These are phyloP conservation scores for Leishmania mexicana DNA, from an alignment of 208 protist species.

Conservation along the genomic window DNA sequence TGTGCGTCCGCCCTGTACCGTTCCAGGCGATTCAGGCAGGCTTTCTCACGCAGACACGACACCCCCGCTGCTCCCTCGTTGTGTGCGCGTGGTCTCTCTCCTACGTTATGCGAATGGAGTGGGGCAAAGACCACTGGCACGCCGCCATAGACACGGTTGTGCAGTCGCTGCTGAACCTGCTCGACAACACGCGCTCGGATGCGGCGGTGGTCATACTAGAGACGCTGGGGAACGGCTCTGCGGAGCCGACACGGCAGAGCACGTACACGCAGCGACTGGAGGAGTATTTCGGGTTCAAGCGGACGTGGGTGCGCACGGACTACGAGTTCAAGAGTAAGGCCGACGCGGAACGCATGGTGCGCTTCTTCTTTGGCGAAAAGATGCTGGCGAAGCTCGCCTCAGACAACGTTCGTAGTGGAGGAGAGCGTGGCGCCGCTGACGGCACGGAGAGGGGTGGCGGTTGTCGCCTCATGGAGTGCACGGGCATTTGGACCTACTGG, in stretches of 20 bases:
- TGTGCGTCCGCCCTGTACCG: constrained; percentile 55
- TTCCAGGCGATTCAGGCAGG: constrained; percentile 52
- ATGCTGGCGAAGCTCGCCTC: constrained; percentile 27
- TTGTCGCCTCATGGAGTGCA: constrained; percentile 73
- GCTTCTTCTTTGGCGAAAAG: constrained; percentile 81
- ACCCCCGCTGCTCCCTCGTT: constrained; percentile 51
- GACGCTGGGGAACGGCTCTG: constrained; percentile 69
- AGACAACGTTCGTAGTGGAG: background rate
- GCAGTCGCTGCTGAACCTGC: constrained; percentile 30
- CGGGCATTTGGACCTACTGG: constrained; percentile 82
- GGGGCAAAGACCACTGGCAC: constrained; percentile 73
- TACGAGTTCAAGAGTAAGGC: constrained; percentile 62
- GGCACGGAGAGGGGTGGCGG: background rate
- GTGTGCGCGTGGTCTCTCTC: constrained; percentile 88
- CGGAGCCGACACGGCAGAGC: constrained; percentile 66
- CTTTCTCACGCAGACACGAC: constrained; percentile 39
- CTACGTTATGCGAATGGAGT: constrained; percentile 81
- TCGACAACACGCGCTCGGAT: constrained; percentile 40
- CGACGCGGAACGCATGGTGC: constrained; percentile 62
- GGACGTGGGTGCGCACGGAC: constrained; percentile 79
- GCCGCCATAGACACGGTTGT: constrained; percentile 55
- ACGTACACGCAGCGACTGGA: constrained; percentile 68
- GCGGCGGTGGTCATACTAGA: constrained; percentile 78
- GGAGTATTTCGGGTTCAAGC: constrained; percentile 52
- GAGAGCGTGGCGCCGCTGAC: background rate